Base-by-base conservation (phyloP, 2,329 filamentous ascomycete species). In the Pseudogymnoascus sp. region DNA sequence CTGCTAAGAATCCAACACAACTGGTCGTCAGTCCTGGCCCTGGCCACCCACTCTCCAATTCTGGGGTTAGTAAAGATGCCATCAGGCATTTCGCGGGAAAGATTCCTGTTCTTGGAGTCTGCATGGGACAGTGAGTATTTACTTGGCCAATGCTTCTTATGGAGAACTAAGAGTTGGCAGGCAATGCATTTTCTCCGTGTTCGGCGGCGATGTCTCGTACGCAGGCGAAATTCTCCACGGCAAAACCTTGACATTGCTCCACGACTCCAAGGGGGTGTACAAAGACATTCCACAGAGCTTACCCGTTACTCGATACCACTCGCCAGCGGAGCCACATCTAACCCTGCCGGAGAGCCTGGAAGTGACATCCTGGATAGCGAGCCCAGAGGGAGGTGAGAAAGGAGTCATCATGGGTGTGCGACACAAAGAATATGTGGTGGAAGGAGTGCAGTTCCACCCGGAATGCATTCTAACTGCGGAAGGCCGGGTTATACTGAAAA, bases 151-250 rank as follows among this genome's bases (percentile, higher is more conserved):
- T 53, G 62, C 2, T 13, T 10, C 14, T 4, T 56, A 11, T 33
- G 26, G 47, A 33, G 6, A 56, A 16, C 68, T 68, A 24, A 68
- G 42, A 33, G 37, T 14, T 62, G 21, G 21, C 69, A 90, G 87
- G 69, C 95, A 99, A 80, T 99, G 95, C 76, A 97, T 99, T 68
- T 93, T 96, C 73, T 90, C 95, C 62, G 87, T 91, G 33, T 97
- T 96, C 72, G 95, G 95, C 59, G 95, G 95, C 65, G 86, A 89
- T 61, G 95, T 99, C 60, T 88, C 88, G 73, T 93, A 91, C 64
- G 96, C 95, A 8, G 95, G 95, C 26, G 95, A 99, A 78, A 97
- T 97, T 72, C 80, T 99, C 62, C 95, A 99, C 72, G 95, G 95
- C 70, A 99, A 99, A 80, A 99, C 95, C 6, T 97, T 93, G 1